These are phyloP conservation scores for Pulveroboletus ravenelii DNA, from an alignment of 768 basidiomycete genomes.

Conservation along the genomic window DNA sequence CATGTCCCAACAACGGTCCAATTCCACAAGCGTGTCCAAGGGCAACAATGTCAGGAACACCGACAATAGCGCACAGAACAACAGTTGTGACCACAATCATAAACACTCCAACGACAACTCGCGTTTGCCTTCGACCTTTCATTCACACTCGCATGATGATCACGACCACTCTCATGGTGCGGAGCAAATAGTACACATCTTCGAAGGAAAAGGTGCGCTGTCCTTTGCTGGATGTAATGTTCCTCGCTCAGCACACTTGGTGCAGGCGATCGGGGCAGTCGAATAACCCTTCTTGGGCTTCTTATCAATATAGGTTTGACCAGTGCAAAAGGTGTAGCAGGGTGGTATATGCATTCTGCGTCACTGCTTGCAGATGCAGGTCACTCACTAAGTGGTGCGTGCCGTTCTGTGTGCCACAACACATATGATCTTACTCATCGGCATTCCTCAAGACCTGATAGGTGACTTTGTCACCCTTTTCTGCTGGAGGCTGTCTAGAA, in stretches of 20 bases:
- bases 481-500: constrained; percentile 81
- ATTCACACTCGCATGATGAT: constrained; percentile 61
- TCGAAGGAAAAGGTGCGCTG: constrained; percentile 58
- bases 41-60: constrained; percentile 27
- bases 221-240: not conserved
- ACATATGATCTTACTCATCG: constrained; percentile 3
- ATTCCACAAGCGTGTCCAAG: constrained; percentile 17
- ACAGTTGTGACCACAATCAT: constrained; percentile 36
- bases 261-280: constrained; percentile 74
- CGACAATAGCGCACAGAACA: not conserved
- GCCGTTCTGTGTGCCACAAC: not conserved
- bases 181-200: constrained; percentile 62
- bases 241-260: not conserved
- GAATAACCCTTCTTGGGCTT: constrained; percentile 82
- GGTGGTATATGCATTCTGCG: constrained; percentile 87
- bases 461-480: constrained; percentile 91
- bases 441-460: constrained; percentile 53
- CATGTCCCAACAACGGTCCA: constrained; percentile 22
- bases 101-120: constrained; percentile 35
- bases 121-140: constrained; percentile 61
- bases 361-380: constrained; percentile 91
- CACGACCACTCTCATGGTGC: constrained; percentile 56
- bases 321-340: constrained; percentile 78
- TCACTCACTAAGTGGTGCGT: constrained; percentile 81
- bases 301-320: constrained; percentile 81